phyloP scores from a whole-genome alignment of 768 basidiomycete genomes.

The Mycena galericulata region DNA sequence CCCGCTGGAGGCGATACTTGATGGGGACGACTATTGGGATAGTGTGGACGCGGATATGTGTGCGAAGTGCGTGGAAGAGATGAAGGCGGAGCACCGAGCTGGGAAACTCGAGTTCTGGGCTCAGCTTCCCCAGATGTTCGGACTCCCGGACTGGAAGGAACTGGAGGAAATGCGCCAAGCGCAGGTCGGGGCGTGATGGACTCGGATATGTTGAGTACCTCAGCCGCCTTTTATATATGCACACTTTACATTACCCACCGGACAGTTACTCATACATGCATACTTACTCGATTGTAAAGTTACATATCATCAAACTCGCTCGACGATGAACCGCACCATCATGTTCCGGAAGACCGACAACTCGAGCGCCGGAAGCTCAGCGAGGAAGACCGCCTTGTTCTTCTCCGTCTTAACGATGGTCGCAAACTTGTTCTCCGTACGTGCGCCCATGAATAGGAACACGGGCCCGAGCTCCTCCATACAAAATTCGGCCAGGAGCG shows the following conservation, averaged over 20 bases:
- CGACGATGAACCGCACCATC: neutral
- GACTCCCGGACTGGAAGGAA: neutral
- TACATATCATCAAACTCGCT: neutral
- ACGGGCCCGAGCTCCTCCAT: slow-evolving; percentile 2
- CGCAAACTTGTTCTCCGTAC: neutral
- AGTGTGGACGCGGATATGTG: no score
- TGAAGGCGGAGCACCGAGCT: no score
- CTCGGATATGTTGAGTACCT: no score
- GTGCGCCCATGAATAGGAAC: neutral
- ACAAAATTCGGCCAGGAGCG: neutral
- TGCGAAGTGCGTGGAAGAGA: no score
- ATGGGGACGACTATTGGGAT: no score
- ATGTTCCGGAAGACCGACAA: neutral
- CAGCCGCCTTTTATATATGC: no score
- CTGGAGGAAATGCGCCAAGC: neutral
- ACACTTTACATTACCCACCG: no score
- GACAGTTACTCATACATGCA: no score
- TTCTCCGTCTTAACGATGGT: neutral
- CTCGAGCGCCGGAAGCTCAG: neutral
- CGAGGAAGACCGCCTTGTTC: neutral
- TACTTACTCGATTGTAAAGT: no score
- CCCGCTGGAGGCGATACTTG: no score
- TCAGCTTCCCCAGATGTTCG: neutral
- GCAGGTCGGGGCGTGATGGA: no score
- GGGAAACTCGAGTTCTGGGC: no score